Evolutionary conservation across 192 early-diverging fungal genomes (phyloP).

Genomic region (Podila horticola): DNA sequence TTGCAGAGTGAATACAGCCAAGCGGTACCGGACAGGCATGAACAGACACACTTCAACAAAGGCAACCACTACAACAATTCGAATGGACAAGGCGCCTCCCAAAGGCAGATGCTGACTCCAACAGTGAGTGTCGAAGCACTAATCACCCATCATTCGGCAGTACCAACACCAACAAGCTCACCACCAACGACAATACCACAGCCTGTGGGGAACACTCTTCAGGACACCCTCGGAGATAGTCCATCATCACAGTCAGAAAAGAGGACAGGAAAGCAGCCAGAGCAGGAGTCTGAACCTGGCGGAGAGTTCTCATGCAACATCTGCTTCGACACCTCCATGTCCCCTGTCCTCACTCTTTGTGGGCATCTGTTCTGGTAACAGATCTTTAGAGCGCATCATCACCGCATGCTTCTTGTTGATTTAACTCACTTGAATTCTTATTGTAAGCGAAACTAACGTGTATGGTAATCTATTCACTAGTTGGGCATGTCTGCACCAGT

Average conservation of each 20-base stretch:
- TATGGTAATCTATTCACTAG: constrained; percentile 20
- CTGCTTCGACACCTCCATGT: constrained; percentile 80
- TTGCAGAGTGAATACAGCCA: too few species aligned
- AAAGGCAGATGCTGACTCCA: too few species aligned
- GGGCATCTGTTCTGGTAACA: constrained; percentile 82
- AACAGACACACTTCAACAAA: too few species aligned
- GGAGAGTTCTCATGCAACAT: constrained; percentile 52
- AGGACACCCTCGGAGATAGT: too few species aligned
- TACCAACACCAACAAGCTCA: too few species aligned
- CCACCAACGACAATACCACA: too few species aligned
- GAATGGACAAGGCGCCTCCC: too few species aligned
- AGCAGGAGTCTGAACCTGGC: background rate
- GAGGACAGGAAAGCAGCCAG: background rate
- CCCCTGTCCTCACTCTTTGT: constrained; percentile 81
- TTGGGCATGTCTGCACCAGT: constrained; percentile 79
- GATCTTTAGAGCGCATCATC: background rate
- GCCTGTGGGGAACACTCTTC: too few species aligned
- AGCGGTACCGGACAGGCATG: too few species aligned
- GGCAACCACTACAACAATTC: too few species aligned
- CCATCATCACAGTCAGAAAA: background rate
- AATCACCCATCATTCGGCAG: too few species aligned
- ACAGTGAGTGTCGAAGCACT: too few species aligned
- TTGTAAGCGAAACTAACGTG: background rate
- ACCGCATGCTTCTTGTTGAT: background rate
- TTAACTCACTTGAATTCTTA: background rate